A percentile compares a stretch with the other conserved stretches of the same genome.
phyloP scores from a whole-genome alignment of 1,284 basidiomycete genomes.

The Sporisorium exsertum region DNA sequence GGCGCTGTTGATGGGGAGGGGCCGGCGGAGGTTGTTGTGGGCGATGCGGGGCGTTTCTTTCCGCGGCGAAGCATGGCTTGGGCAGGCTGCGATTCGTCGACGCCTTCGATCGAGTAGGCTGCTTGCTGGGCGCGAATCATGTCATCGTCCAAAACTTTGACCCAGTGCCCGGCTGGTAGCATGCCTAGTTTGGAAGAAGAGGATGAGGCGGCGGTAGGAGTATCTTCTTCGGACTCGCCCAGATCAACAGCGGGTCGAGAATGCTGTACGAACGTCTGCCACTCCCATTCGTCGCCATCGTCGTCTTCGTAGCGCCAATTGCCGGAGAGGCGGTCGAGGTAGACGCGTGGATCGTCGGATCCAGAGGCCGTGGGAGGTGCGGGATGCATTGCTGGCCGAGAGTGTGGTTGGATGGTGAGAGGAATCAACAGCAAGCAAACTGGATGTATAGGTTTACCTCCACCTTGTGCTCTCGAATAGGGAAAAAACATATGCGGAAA shows the following conservation, averaged over 20 bases:
- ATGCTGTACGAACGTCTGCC: constrained; percentile 72
- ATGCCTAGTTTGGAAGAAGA: constrained; percentile 1
- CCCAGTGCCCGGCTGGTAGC: constrained; percentile 83
- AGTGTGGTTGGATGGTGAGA: background rate
- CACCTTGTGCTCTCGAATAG: background rate
- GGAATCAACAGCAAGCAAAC: background rate
- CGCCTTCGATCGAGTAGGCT: constrained; percentile 43
- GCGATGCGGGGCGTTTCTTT: constrained; percentile 34
- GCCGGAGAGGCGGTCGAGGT: constrained; percentile 80
- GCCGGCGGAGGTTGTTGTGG: background rate
- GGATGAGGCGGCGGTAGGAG: background rate
- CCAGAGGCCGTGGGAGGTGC: constrained; percentile 27
- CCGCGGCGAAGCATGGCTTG: constrained; percentile 40
- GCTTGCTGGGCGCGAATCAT: constrained; percentile 72
- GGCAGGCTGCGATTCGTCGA: constrained; percentile 29
- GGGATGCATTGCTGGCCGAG: constrained; percentile 26
- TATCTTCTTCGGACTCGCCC: constrained; percentile 32
- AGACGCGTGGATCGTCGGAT: constrained; percentile 67
- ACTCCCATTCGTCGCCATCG: constrained; percentile 85
- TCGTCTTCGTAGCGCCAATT: constrained; percentile 89
- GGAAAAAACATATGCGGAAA: constrained; percentile 10
- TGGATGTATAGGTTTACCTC: constrained; percentile 4
- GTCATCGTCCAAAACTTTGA: constrained; percentile 89
- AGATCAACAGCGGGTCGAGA: constrained; percentile 15
- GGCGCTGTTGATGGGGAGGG: background rate